These are phyloP conservation scores for Tricholoma sp. DNA, from an alignment of 768 basidiomycete genomes.

Conservation along the genomic window DNA sequence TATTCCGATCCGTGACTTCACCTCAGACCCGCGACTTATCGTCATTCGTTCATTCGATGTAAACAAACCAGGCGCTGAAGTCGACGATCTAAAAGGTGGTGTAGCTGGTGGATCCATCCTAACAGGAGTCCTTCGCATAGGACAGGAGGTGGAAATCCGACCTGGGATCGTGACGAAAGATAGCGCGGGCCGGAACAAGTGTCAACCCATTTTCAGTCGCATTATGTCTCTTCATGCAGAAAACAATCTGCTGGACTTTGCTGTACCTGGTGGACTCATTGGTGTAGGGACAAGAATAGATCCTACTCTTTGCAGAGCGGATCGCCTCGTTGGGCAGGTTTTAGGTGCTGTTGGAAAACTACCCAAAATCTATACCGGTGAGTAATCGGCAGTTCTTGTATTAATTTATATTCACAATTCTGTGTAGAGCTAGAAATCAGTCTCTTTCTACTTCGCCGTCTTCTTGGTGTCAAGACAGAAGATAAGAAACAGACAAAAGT, in stretches of 20 bases:
- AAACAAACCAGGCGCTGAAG: constrained; percentile 97
- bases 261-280: constrained; percentile 95
- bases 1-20: constrained; percentile 90
- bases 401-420: not conserved
- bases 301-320: constrained; percentile 94
- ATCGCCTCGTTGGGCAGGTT: constrained; percentile 95
- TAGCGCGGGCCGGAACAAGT: constrained; percentile 80
- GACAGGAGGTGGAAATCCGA: constrained; percentile 93
- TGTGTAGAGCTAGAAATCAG: constrained; percentile 80
- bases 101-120: constrained; percentile 97
- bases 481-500: constrained; percentile 99
- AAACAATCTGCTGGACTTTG: constrained; percentile 89
- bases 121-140: constrained; percentile 84
- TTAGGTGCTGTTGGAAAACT: constrained; percentile 92
- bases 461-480: constrained; percentile 97
- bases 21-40: constrained; percentile 87
- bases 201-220: constrained; percentile 87
- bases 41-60: constrained; percentile 99
- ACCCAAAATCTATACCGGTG: constrained; percentile 89
- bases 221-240: constrained; percentile 95
- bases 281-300: constrained; percentile 98
- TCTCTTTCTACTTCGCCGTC: constrained; percentile 89
- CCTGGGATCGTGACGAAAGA: constrained; percentile 98
- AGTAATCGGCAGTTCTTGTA: constrained; percentile 3
- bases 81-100: constrained; percentile 95